Conservation (phyloP, 2,329 filamentous ascomycete species). For the Fusarium armeniacum region DNA sequence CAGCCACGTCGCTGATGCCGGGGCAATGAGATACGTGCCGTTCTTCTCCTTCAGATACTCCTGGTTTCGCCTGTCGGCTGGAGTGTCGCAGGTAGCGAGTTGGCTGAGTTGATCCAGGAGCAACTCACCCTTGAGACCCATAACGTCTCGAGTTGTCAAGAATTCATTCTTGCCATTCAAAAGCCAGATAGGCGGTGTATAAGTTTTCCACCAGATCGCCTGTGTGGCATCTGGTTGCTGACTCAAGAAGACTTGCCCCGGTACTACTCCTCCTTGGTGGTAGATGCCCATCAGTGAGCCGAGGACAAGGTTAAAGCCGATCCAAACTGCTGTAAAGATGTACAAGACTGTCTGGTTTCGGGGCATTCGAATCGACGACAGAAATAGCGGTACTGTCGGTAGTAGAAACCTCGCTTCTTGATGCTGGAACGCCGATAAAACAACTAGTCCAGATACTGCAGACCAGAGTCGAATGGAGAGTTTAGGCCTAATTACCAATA, state of each 20-base stretch:
- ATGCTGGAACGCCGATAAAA: conserved; percentile 81
- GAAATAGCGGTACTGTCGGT: conserved; percentile 80
- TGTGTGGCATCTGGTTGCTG: conserved; percentile 76
- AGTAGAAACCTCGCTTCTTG: conserved; percentile 85
- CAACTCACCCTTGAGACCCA: conserved; percentile 74
- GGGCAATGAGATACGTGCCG: conserved; percentile 79
- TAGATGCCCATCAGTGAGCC: conserved; percentile 84
- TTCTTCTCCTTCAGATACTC: conserved; percentile 72
- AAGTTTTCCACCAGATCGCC: conserved; percentile 89
- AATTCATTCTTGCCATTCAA: conserved; percentile 81
- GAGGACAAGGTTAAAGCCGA: conserved; percentile 76
- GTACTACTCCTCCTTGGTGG: conserved; percentile 84
- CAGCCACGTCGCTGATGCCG: conserved; percentile 77
- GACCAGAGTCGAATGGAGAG: conserved; percentile 75
- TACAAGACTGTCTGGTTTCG: conserved; percentile 63
- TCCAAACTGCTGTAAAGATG: conserved; percentile 73
- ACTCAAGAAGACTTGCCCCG: conserved; percentile 81
- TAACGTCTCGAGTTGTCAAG: conserved; percentile 78
- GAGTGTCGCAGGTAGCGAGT: conserved; percentile 74
- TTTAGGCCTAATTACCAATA: conserved; percentile 71
- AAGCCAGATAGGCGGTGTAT: conserved; percentile 85
- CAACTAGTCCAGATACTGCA: conserved; percentile 77
- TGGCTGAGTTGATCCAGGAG: conserved; percentile 71
- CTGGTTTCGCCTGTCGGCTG: conserved; percentile 66
- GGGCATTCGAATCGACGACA: conserved; percentile 79